These are phyloP conservation scores for Pestalotiopsis sp. DNA, from an alignment of 2,329 filamentous ascomycete species.

Conservation along the genomic window DNA sequence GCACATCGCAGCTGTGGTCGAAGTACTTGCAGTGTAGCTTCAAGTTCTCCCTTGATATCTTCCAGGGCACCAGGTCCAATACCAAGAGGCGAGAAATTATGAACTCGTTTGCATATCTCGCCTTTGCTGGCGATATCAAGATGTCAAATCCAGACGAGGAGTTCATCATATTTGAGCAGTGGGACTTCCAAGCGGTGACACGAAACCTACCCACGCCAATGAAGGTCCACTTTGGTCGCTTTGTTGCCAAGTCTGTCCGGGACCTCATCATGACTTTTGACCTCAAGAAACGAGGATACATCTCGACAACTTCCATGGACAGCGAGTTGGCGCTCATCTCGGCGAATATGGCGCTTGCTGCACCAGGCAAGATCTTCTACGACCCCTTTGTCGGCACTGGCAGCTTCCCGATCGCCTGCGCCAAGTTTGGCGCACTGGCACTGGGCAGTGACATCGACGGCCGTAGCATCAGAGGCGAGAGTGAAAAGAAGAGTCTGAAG, in stretches of 20 bases:
- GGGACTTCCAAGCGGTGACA: slow-evolving; percentile 55
- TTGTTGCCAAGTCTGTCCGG: slow-evolving; percentile 65
- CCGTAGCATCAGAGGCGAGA: slow-evolving; percentile 76
- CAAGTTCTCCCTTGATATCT: slow-evolving; percentile 83
- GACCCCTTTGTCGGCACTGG: slow-evolving; percentile 97
- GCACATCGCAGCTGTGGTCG: slow-evolving; percentile 65
- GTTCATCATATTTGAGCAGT: slow-evolving; percentile 84
- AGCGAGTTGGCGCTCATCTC: slow-evolving; percentile 88
- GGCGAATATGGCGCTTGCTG: slow-evolving; percentile 84
- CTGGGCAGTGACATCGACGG: slow-evolving; percentile 95
- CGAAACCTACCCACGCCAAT: slow-evolving; percentile 54
- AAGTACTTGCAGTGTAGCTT: slow-evolving; percentile 68
- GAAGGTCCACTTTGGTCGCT: slow-evolving; percentile 70
- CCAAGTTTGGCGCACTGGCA: slow-evolving; percentile 82
- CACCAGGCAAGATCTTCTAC: slow-evolving; percentile 82
- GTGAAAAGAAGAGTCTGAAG: slow-evolving; percentile 47
- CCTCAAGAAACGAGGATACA: slow-evolving; percentile 90
- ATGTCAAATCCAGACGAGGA: slow-evolving; percentile 73
- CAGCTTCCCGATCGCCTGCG: slow-evolving; percentile 86
- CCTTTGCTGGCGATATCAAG: slow-evolving; percentile 74
- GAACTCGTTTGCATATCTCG: slow-evolving; percentile 77
- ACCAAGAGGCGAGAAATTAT: slow-evolving; percentile 72
- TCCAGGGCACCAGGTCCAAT: slow-evolving; percentile 68
- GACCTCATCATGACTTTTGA: slow-evolving; percentile 74
- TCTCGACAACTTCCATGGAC: slow-evolving; percentile 97